Evolutionary conservation across 805 yeast genomes (phyloP), one percentile per base, ranked within the genome.

Genomic region (Maudiozyma barnettii): DNA sequence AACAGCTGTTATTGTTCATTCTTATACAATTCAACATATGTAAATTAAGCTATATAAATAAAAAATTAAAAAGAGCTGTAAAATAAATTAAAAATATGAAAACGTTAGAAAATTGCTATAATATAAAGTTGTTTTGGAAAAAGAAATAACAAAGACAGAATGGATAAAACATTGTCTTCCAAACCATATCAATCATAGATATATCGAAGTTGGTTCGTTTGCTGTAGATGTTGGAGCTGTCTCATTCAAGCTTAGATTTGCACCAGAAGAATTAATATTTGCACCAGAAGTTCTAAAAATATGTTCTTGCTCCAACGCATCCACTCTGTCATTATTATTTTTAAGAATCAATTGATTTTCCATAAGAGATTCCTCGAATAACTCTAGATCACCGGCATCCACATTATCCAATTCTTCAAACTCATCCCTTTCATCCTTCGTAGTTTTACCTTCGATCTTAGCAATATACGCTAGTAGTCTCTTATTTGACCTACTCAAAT

Each of bases 1-100:
- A 1, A 82, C 97, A 0, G 98, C 97, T 0, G 89, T 90, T 19
- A 78, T 90, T 45, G 96, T 89, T 6, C 95, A 90, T 65, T 93
- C 96, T 0, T 90, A 91, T 58, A 80, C 95, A 1, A 56, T 64
- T 2, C 68, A 64, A 43, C 65, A 64, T 49, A 55, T 63, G 62
- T 61, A 54, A 51, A 31, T 8, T 26, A 13, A 37, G 12, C 18
- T n/a, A 37, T 18, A 20, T 26, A 26, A 9, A 9, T 26, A 26
- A 26, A 26, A 9, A 4, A 26, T 26, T n/a, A n/a, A n/a, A n/a
- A n/a, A 26, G 8, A 26, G 30, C 8, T 26, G 30, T 26, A 26
- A 26, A 26, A 9, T 26, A 26, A 26, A 26, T 9, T 26, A 26
- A 9, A 4, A 26, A 12, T 26, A 6, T 6, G 30, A 12, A 26